Base-by-base conservation (phyloP, 192 early-diverging fungal genomes). In the Radiomyces spectabilis region DNA sequence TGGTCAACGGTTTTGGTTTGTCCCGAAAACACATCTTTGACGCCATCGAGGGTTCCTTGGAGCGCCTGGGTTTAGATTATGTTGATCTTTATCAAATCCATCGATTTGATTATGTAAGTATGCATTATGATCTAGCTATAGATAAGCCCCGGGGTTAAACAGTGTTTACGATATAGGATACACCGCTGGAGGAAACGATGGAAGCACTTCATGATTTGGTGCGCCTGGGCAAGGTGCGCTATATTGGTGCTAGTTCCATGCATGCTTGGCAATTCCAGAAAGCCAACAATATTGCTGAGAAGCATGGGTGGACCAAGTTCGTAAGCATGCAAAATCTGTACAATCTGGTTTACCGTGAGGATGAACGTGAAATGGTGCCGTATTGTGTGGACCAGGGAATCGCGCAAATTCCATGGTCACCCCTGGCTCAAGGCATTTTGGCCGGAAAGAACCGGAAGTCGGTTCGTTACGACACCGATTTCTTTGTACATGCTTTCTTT, bases 21-120 rank as follows among this genome's bases (percentile, higher is more conserved):
- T 88, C 86, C 1, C 76, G 88, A 37, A 93, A 93, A 53, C 87
- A 93, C 62, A 83, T 92, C 19, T 71, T 91, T 51, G 88, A 92
- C 45, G 86, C 85, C 12, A 68, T 84, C 13, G 76, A 85, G 19
- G 87, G 84, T 1, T 83, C 75, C 12, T 68, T 88, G 26, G 72
- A 78, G 39, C 73, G 90, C 4, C 52, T 90, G 34, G 63, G 76
- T 16, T 53, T 89, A 24, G 85, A 85, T 8, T 84, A 89, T 66
- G 75, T 85, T 35, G 80, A 89, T 68, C 60, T 90, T 22, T 68
- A 87, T 25, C 84, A 82, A 54, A 85, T 86, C 30, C 90, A 93
- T 65, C 69, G 87, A 15, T 86, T 82, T 10, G 87, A 55, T 33
- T 21, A 22, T 4, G 60, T 54, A 33, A 55, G 26, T 15, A n/a